Evolutionary conservation across 2,329 filamentous ascomycete species (phyloP).

Genomic region (Lachnellula cervina): DNA sequence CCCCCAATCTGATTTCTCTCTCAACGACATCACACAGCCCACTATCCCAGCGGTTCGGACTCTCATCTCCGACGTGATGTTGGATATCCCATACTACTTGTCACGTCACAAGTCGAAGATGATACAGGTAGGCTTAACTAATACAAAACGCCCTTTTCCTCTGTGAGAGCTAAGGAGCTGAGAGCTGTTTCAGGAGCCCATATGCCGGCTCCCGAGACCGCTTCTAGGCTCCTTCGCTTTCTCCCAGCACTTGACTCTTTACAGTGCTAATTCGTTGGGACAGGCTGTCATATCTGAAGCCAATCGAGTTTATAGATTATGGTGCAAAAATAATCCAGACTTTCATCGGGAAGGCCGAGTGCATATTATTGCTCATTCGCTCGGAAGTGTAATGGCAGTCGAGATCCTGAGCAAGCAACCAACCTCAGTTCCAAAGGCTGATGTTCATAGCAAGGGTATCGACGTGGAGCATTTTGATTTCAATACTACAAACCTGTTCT

Average conservation of each 20-base stretch:
- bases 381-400: slow-evolving; percentile 90
- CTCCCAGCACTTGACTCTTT: no score
- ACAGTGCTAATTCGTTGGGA: no score
- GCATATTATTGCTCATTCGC: slow-evolving; percentile 86
- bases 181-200: no score
- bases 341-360: slow-evolving; percentile 79
- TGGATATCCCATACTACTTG: slow-evolving; percentile 96
- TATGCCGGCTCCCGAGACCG: no score
- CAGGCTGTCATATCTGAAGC: slow-evolving; percentile 78
- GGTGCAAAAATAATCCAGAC: slow-evolving; percentile 88
- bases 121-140: slow-evolving; percentile 49
- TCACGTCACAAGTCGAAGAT: slow-evolving; percentile 95
- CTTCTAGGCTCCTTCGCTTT: no score
- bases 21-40: slow-evolving; percentile 88
- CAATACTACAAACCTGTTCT: slow-evolving; percentile 82
- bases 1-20: slow-evolving; percentile 58
- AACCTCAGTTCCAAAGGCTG: slow-evolving; percentile 55
- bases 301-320: slow-evolving; percentile 90
- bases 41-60: slow-evolving; percentile 89
- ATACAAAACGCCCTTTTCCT: no score
- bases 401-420: slow-evolving; percentile 90
- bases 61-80: slow-evolving; percentile 95
- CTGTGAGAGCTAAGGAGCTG: no score
- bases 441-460: slow-evolving; percentile 37
- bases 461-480: slow-evolving; percentile 74